Evolutionary conservation across 192 early-diverging fungal genomes (phyloP).

Genomic region (Backusella tuberculispora): DNA sequence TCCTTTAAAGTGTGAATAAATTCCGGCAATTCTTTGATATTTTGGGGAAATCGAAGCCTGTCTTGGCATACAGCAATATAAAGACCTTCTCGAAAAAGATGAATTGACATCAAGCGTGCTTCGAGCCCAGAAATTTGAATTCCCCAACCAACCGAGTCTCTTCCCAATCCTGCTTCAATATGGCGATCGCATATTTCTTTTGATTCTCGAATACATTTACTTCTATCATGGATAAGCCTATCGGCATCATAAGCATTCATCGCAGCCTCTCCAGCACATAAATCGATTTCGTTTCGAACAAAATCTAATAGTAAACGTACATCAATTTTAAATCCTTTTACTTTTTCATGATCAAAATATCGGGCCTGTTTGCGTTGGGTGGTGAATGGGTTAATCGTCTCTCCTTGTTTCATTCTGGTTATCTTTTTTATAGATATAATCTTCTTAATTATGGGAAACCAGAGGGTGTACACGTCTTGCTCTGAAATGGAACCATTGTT

Average conservation of each 20-base stretch:
- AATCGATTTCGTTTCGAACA: background rate
- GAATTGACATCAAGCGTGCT: slow-evolving; percentile 14
- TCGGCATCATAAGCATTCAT: background rate
- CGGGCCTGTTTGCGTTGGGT: background rate
- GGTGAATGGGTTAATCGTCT: background rate
- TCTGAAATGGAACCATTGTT: background rate
- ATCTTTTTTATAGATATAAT: background rate
- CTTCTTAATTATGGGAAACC: slow-evolving; percentile 9
- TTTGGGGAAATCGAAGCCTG: slow-evolving; percentile 1
- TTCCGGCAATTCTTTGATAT: background rate
- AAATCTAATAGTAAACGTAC: slow-evolving; percentile 1
- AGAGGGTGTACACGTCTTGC: slow-evolving; percentile 3
- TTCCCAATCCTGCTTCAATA: background rate
- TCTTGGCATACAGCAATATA: background rate
- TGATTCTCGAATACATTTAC: background rate
- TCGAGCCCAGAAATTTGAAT: background rate
- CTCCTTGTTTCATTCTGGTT: slow-evolving; percentile 10
- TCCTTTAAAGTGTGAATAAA: background rate
- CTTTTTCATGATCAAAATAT: background rate
- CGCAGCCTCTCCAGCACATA: slow-evolving; percentile 10
- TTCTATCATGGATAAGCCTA: background rate
- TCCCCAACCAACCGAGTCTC: background rate
- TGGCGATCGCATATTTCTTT: slow-evolving; percentile 4
- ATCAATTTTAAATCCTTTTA: background rate
- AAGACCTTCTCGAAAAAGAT: slow-evolving; percentile 8